Base-by-base conservation (phyloP, 345 rosid genomes). In the Theobroma cacao region DNA sequence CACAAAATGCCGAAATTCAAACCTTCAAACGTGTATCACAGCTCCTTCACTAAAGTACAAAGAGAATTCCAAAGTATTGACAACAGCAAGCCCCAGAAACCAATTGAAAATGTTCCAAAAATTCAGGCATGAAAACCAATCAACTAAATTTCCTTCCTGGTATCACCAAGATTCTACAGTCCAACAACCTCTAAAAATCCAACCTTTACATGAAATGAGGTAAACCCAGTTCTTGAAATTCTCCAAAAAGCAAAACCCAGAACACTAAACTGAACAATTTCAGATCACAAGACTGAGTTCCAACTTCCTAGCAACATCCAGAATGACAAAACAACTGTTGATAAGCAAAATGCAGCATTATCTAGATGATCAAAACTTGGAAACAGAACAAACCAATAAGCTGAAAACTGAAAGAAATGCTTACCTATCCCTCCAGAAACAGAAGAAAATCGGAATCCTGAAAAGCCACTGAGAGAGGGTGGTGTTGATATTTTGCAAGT, bases 261-360 rank as follows among this genome's bases (percentile, higher is more conserved):
- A 74, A 47, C 14, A 7, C 52, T 31, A 56, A 50, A 77, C 69
- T 70, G 52, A 53, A 28, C 52, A 78, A 11, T 22, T 69, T 55
- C 30, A 71, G 17, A 68, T 34, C 66, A 68, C 62, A 48, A 50
- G 30, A 68, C 73, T 76, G 30, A 53, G 61, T 77, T 26, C 24
- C 60, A 30, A 36, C 76, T 61, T 75, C 64, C 75, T n/a, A 28
- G 75, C 47, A 36, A 41, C 14, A 24, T 13, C 63, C 72, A 52
- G 74, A 65, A 10, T 0, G 40, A 61, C 26, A 40, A 43, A 65
- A 18, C 77, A 36, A 59, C 62, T 69, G 48, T 52, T 10, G 4
- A 40, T 30, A 6, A 41, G 48, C 53, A 22, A 76, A 80, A 87
- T 79, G 86, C 80, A 78, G 84, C 84, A 83, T 31, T 47, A 84